These are phyloP conservation scores for Fusarium sp. DNA, from an alignment of 2,329 filamentous ascomycete genomes.

Conservation along the genomic window DNA sequence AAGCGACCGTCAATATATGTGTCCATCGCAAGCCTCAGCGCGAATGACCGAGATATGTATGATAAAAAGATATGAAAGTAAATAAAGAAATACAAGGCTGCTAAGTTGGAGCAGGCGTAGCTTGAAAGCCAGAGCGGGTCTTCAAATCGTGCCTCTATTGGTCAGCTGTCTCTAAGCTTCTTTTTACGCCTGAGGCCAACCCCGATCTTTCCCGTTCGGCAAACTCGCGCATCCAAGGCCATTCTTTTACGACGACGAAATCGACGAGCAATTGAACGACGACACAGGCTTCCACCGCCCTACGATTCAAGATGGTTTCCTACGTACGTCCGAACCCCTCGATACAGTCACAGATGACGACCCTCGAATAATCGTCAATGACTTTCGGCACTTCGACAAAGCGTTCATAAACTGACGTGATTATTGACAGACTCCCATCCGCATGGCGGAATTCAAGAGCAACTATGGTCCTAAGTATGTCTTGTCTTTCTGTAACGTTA, in stretches of 20 bases:
- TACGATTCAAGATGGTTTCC: slow-evolving; percentile 55
- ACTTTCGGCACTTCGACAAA: neutral
- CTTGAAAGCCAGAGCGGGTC: slow-evolving; percentile 39
- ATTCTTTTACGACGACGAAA: slow-evolving; percentile 45
- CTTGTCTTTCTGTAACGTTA: neutral
- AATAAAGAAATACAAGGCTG: slow-evolving; percentile 29
- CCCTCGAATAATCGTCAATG: slow-evolving; percentile 11
- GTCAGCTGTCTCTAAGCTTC: slow-evolving; percentile 21
- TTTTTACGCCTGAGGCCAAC: slow-evolving; percentile 49
- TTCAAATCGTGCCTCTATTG: neutral
- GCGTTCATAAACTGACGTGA: slow-evolving; percentile 47
- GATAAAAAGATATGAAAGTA: neutral
- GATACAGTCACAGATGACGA: neutral
- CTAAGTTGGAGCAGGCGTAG: slow-evolving; percentile 23
- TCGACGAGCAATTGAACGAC: slow-evolving; percentile 53
- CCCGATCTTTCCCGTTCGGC: slow-evolving; percentile 50
- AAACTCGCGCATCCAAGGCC: slow-evolving; percentile 50
- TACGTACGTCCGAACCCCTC: slow-evolving; percentile 48
- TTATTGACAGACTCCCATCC: slow-evolving; percentile 57
- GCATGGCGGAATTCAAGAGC: slow-evolving; percentile 66
- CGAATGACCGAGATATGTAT: neutral
- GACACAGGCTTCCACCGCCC: slow-evolving; percentile 47
- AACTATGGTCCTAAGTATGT: slow-evolving; percentile 74
- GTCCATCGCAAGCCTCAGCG: slow-evolving; percentile 62
- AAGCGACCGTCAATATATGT: slow-evolving; percentile 70